phyloP scores from a whole-genome alignment of 305 asterid species.

The Fraxinus albicans region DNA sequence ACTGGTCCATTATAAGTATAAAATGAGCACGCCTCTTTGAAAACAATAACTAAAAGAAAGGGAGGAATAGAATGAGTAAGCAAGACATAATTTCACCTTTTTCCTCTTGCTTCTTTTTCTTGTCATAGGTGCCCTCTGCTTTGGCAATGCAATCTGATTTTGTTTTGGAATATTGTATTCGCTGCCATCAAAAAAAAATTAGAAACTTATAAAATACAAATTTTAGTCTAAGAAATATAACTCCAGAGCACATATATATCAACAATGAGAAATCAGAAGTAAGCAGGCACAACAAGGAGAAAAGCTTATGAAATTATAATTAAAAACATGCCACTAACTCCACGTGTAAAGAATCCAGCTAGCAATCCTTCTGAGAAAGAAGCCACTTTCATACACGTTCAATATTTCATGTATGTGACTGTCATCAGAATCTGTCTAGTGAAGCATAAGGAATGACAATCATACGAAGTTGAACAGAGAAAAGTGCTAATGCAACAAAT shows the following conservation, averaged over 20 bases:
- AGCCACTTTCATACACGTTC: neutral
- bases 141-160: slow-evolving; percentile 94
- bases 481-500: neutral
- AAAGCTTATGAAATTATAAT: neutral
- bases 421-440: neutral
- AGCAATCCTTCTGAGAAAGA: neutral
- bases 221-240: neutral
- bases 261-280: neutral
- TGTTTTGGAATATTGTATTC: slow-evolving; percentile 87
- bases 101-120: slow-evolving; percentile 95
- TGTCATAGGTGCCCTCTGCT: slow-evolving; percentile 98
- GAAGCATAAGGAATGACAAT: neutral
- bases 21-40: neutral
- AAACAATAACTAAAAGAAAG: neutral
- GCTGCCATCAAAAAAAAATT: slow-evolving; percentile 47
- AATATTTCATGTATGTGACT: neutral
- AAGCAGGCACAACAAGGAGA: neutral
- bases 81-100: slow-evolving; percentile 55
- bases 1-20: neutral
- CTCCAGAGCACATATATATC: neutral
- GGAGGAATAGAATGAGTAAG: slow-evolving; percentile 1
- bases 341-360: neutral
- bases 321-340: neutral
- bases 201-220: neutral
- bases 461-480: neutral